Conservation (phyloP, 148 eudicot species). For the Rhododendron ovatum region DNA sequence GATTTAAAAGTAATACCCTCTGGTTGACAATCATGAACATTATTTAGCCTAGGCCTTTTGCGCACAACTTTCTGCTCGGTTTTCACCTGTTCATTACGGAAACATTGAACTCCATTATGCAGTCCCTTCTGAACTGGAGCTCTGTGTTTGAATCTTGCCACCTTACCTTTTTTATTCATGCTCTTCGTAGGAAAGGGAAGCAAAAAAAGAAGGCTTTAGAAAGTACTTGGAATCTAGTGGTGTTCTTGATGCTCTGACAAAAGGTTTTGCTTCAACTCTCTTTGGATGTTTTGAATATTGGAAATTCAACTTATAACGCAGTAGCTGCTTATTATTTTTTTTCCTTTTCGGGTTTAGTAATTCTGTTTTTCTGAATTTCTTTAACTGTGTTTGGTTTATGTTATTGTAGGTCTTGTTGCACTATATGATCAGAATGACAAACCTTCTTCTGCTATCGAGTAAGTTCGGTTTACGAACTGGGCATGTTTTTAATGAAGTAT, state of each 20-base stretch:
- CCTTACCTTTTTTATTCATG: neutral
- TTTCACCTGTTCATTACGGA: neutral
- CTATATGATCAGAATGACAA: slow-evolving; percentile 86
- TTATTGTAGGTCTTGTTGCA: slow-evolving; percentile 71
- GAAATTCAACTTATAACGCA: neutral
- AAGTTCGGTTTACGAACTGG: slow-evolving; percentile 24
- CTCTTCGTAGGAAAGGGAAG: slow-evolving; percentile 75
- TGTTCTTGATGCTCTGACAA: slow-evolving; percentile 81
- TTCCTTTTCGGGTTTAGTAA: neutral
- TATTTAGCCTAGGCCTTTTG: neutral
- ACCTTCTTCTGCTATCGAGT: slow-evolving; percentile 87
- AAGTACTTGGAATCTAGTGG: slow-evolving; percentile 90
- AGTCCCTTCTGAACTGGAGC: neutral
- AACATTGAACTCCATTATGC: neutral
- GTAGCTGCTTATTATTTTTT: neutral
- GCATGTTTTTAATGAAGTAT: neutral
- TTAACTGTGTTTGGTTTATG: neutral
- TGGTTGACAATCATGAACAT: neutral
- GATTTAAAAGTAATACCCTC: neutral
- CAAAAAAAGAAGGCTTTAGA: slow-evolving; percentile 94
- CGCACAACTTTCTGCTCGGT: neutral
- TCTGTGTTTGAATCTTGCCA: neutral
- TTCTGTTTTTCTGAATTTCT: neutral
- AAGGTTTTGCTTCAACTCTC: slow-evolving; percentile 40
- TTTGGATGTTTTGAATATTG: neutral